A percentile compares a stretch with the other conserved stretches of the same genome.
Evolutionary conservation across 148 eudicot genomes (phyloP).

Genomic region (Beta vulgaris): DNA sequence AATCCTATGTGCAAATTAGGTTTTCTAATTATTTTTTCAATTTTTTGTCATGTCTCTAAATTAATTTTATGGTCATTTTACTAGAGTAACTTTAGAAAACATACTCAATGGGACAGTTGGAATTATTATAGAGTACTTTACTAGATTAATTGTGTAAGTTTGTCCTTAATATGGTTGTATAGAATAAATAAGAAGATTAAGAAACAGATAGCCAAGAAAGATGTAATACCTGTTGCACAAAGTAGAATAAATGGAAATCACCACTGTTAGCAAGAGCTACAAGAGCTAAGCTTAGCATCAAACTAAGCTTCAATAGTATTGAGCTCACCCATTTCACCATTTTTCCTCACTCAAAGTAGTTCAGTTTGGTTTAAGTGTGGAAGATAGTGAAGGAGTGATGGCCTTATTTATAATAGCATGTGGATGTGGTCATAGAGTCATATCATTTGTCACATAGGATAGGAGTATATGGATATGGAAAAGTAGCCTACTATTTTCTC

Average conservation of each 20-base stretch:
- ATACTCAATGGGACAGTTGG: too few relatives aligned
- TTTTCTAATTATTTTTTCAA: too few relatives aligned
- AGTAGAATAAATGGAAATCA: conserved; percentile 34
- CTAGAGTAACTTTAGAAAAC: too few relatives aligned
- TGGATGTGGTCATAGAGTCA: background rate
- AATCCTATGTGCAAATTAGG: too few relatives aligned
- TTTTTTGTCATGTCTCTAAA: too few relatives aligned
- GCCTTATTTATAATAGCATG: conserved; percentile 11
- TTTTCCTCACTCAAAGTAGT: background rate
- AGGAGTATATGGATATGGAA: background rate
- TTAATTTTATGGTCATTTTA: too few relatives aligned
- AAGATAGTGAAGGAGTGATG: background rate
- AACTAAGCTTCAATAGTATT: conserved; percentile 14
- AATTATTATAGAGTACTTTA: too few relatives aligned
- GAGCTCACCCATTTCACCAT: conserved; percentile 22
- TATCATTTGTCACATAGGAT: too few relatives aligned
- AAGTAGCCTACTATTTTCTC: background rate
- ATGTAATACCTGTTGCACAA: conserved; percentile 33
- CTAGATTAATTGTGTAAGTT: too few relatives aligned
- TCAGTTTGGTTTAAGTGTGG: background rate
- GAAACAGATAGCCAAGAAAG: too few relatives aligned
- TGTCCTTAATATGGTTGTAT: too few relatives aligned
- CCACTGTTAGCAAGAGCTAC: conserved; percentile 24
- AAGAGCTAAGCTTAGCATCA: conserved; percentile 19
- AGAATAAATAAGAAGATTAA: too few relatives aligned